phyloP scores from a whole-genome alignment of 139 green algal genomes.

The Micromonas commoda region DNA sequence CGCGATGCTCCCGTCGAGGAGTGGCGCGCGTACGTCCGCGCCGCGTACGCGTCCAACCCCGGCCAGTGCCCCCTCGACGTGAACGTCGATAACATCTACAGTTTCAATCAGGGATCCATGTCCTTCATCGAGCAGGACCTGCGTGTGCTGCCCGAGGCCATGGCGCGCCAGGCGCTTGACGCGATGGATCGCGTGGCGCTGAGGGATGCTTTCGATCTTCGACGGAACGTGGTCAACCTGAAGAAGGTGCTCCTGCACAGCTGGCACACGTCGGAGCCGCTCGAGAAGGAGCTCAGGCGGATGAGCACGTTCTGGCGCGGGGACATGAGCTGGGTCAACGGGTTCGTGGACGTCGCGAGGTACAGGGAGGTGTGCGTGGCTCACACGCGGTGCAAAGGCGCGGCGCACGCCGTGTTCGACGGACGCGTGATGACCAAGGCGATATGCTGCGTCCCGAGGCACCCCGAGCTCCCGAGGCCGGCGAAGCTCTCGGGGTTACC shows the following conservation, averaged over 20 bases:
- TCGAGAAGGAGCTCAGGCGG: conserved; percentile 3
- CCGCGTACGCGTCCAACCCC: neutral
- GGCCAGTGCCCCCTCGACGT: conserved; percentile 15
- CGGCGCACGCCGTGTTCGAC: neutral
- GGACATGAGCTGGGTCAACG: neutral
- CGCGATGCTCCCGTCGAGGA: no score
- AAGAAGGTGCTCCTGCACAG: conserved; percentile 24
- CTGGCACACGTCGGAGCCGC: neutral
- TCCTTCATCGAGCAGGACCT: neutral
- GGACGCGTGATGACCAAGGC: conserved; percentile 3
- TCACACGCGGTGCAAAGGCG: neutral
- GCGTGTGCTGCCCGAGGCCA: neutral
- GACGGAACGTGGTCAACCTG: conserved; percentile 13
- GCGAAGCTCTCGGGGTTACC: neutral
- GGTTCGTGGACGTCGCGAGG: neutral
- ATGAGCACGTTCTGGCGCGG: conserved; percentile 11
- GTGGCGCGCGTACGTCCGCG: neutral
- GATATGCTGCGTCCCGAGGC: conserved; percentile 11
- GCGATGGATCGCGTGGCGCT: neutral
- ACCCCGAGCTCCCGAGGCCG: neutral
- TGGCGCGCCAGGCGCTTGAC: neutral
- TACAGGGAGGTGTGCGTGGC: neutral
- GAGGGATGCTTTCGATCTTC: neutral
- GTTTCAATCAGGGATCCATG: neutral
- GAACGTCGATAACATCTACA: conserved; percentile 2